Percentiles rank a stretch among this genome's conserved stretches.
phyloP scores from a whole-genome alignment of 169 alveolate species.

The Cryptosporidium tyzzeri region DNA sequence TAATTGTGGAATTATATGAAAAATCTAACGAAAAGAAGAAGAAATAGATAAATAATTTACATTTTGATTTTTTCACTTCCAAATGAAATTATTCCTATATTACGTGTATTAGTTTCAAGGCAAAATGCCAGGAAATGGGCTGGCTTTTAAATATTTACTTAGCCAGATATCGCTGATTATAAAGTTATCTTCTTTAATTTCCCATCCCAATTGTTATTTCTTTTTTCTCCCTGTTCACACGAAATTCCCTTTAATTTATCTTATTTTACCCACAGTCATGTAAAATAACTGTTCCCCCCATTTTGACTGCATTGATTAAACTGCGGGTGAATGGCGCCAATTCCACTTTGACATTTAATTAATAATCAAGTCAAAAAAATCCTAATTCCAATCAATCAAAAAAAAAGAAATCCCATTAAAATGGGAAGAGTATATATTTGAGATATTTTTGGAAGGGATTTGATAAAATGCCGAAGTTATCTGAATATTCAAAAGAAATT shows the following conservation, averaged over 20 bases:
- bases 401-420: not conserved
- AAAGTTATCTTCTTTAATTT: not conserved
- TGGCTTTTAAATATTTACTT: not conserved
- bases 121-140: not conserved
- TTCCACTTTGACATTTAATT: conserved; percentile 42
- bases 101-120: not conserved
- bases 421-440: not conserved
- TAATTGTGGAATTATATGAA: conserved; percentile 19
- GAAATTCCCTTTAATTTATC: not conserved
- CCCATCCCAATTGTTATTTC: not conserved
- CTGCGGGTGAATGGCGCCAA: conserved; percentile 76
- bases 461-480: conserved; percentile 19
- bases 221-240: not conserved
- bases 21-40: conserved; percentile 32
- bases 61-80: not conserved
- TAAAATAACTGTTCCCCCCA: not conserved
- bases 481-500: conserved; percentile 48
- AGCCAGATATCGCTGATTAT: conserved; percentile 18
- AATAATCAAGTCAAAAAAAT: not conserved
- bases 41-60: not conserved
- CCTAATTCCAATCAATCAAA: not conserved
- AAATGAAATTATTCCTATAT: not conserved
- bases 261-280: not conserved
- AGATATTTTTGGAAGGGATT: not conserved
- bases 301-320: not conserved